Base-by-base conservation (phyloP, 2,329 filamentous ascomycete species). In the Fusarium sp. region DNA sequence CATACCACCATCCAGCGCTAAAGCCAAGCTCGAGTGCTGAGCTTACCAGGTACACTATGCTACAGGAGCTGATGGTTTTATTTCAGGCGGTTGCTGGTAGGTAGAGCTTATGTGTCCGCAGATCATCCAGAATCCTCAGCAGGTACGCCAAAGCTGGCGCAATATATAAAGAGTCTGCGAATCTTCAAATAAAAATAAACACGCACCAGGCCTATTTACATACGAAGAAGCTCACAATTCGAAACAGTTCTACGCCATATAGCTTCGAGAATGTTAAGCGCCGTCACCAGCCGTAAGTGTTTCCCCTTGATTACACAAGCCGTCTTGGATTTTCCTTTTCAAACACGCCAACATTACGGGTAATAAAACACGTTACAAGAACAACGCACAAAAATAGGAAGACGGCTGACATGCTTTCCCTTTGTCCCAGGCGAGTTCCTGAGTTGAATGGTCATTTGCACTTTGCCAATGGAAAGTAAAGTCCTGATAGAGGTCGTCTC, bases 1-100 rank as follows among this genome's bases (percentile, higher is more conserved):
- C 66, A 65, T 66, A 58, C 71, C 63, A 47, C 53, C 59, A 61
- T 43, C 43, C 54, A 74, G 65, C 67, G 63, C 71, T 72, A 70
- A 57, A 46, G 48, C 61, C 48, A 53, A 57, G 46, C 20, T 17
- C 2, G 33, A 17, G 33, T 17, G 14, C 33, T 37, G 35, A 19
- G n/a, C n/a, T 17, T 37, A 10, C 35, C n/a, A 30, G 28, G 17
- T n/a, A 37, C n/a, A n/a, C 35, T n/a, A 17, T 9, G 14, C 15
- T 19, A 9, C 9, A 37, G 9, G 37, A 48, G 37, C 35, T n/a
- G 9, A 10, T 37, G 35, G 9, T 37, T 19, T 15, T 4, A 35
- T 35, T 6, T 10, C 35, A 37, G 35, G 7, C n/a, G 35, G 17
- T 10, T 37, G n/a, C 17, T 33, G 30, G 14, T 14, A 46, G 30